phyloP scores from a whole-genome alignment of 345 rosid genomes.

The Moricandia moricandioides region DNA sequence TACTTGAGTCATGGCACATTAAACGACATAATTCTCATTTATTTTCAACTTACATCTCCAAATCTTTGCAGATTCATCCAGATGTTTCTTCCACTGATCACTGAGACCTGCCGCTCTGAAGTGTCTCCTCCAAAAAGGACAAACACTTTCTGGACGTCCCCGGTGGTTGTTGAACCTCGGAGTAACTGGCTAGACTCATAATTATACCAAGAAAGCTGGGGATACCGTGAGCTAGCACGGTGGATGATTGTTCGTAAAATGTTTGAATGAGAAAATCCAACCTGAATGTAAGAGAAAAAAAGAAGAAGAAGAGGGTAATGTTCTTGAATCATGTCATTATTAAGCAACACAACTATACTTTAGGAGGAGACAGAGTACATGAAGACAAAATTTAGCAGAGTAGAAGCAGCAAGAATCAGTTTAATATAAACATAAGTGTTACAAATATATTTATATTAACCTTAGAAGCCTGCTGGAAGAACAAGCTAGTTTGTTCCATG shows the following conservation, averaged over 20 bases:
- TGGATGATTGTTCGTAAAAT: slow-evolving; percentile 69
- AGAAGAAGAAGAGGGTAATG: not conserved
- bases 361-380: not conserved
- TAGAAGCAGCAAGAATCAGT: not conserved
- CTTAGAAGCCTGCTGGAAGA: slow-evolving; percentile 98
- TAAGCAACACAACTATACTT: not conserved
- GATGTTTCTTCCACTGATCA: slow-evolving; percentile 92
- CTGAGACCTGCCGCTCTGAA: slow-evolving; percentile 97
- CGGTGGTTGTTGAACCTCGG: slow-evolving; percentile 30
- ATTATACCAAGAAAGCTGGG: slow-evolving; percentile 49
- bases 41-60: slow-evolving; percentile 62
- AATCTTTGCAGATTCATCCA: slow-evolving; percentile 89
- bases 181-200: slow-evolving; percentile 42
- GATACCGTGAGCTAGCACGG: slow-evolving; percentile 80
- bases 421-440: slow-evolving; percentile 5
- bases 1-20: slow-evolving; percentile 25
- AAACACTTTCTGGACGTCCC: slow-evolving; percentile 54
- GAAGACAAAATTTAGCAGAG: slow-evolving; percentile 2
- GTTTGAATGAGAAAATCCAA: slow-evolving; percentile 93
- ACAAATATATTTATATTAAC: slow-evolving; percentile 35
- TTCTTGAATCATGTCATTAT: not conserved
- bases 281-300: slow-evolving; percentile 47
- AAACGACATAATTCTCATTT: not conserved
- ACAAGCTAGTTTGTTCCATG: slow-evolving; percentile 96
- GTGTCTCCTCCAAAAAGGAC: slow-evolving; percentile 90